Conservation (phyloP, 2,329 filamentous ascomycete genomes). For the Bipolaris oryzae region DNA sequence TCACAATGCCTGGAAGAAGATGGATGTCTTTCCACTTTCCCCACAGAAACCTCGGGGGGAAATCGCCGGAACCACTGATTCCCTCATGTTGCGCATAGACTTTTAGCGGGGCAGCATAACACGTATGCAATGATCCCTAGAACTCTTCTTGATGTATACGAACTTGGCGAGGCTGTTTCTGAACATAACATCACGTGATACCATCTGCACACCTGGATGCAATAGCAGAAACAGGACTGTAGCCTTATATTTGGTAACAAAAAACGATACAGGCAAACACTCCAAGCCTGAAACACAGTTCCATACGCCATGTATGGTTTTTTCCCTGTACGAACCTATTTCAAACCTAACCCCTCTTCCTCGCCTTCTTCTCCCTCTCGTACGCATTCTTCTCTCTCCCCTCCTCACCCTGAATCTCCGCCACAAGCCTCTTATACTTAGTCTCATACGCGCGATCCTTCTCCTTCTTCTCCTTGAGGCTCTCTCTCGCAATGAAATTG, state of each 20-base stretch:
- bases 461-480: slow-evolving; percentile 89
- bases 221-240: too few relatives aligned
- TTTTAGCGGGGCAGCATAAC: too few relatives aligned
- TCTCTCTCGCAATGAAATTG: slow-evolving; percentile 89
- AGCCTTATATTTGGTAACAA: too few relatives aligned
- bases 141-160: too few relatives aligned
- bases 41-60: background rate
- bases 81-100: background rate
- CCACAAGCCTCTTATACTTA: slow-evolving; percentile 90
- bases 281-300: background rate
- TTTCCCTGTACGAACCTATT: background rate
- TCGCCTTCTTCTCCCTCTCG: slow-evolving; percentile 79
- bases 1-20: background rate
- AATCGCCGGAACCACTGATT: background rate
- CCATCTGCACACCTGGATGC: too few relatives aligned
- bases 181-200: too few relatives aligned
- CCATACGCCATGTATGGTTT: background rate
- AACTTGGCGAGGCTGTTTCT: too few relatives aligned
- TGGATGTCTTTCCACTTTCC: background rate
- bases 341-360: slow-evolving; percentile 57
- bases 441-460: slow-evolving; percentile 92
- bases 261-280: too few relatives aligned
- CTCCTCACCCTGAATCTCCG: slow-evolving; percentile 95
- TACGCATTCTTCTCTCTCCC: slow-evolving; percentile 85
- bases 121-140: too few relatives aligned